These are phyloP conservation scores for Carex scoparia DNA, from an alignment of 176 grass and related monocot species.

Conservation along the genomic window DNA sequence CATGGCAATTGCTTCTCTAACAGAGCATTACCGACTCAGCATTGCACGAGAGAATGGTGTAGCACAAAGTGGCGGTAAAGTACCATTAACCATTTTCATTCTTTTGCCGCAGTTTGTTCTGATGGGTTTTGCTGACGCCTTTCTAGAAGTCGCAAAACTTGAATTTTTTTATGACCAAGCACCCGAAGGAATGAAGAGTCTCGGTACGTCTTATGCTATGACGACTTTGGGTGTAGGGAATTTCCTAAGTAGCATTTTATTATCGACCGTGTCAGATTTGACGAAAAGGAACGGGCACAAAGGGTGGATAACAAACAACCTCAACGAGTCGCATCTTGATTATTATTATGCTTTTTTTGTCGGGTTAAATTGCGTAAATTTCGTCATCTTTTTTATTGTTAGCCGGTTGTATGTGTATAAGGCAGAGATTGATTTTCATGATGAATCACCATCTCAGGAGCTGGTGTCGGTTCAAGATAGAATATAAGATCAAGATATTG, in stretches of 20 bases:
- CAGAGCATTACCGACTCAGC: slow-evolving; percentile 46
- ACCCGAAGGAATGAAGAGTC: slow-evolving; percentile 89
- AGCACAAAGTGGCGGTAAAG: slow-evolving; percentile 36
- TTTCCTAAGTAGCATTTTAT: slow-evolving; percentile 73
- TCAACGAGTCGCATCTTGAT: slow-evolving; percentile 76
- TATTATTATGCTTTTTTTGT: slow-evolving; percentile 83
- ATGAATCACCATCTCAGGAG: slow-evolving; percentile 7
- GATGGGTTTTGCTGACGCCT: slow-evolving; percentile 81
- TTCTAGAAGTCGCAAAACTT: slow-evolving; percentile 85
- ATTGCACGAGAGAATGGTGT: slow-evolving; percentile 52
- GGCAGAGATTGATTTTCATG: slow-evolving; percentile 24
- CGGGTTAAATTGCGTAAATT: slow-evolving; percentile 57
- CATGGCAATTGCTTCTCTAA: slow-evolving; percentile 70
- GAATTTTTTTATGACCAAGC: slow-evolving; percentile 97
- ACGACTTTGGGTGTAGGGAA: slow-evolving; percentile 83
- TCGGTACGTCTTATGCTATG: slow-evolving; percentile 72
- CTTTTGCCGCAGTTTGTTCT: slow-evolving; percentile 82
- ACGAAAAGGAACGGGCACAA: slow-evolving; percentile 35
- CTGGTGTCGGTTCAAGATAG: slow-evolving; percentile 16
- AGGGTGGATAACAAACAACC: slow-evolving; percentile 84
- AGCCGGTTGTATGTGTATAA: slow-evolving; percentile 82
- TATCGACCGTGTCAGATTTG: slow-evolving; percentile 51
- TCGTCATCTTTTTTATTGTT: slow-evolving; percentile 55
- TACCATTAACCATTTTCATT: slow-evolving; percentile 70
- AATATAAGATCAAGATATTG: background rate